phyloP scores from a whole-genome alignment of 768 basidiomycete genomes.

The Xanthoconium stramineum region DNA sequence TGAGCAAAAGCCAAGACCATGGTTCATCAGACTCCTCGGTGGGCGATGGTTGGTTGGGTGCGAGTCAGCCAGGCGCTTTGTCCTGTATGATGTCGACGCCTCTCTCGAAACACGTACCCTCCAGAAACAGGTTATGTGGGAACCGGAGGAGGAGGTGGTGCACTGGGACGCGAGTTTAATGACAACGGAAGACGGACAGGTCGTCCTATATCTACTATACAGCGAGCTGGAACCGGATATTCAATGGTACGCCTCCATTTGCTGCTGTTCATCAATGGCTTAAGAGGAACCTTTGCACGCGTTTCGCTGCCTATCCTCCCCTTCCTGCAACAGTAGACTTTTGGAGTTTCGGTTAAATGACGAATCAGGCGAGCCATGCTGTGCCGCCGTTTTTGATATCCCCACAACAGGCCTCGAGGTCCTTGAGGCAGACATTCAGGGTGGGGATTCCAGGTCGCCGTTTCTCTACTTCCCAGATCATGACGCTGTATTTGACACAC shows the following conservation, averaged over 20 bases:
- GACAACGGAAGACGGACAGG: not conserved
- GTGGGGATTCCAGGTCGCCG: not conserved
- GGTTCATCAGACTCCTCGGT: too few relatives aligned
- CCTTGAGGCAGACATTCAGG: not conserved
- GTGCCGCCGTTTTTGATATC: not conserved
- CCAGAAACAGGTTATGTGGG: not conserved
- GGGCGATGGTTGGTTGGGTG: slow-evolving; percentile 1
- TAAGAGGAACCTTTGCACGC: too few relatives aligned
- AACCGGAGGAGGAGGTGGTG: not conserved
- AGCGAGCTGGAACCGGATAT: too few relatives aligned
- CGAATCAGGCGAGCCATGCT: not conserved
- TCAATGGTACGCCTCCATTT: not conserved
- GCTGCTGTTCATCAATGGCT: too few relatives aligned
- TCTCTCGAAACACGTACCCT: too few relatives aligned
- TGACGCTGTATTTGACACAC: not conserved
- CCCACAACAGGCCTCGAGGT: not conserved
- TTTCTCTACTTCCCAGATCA: not conserved
- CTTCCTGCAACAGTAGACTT: not conserved
- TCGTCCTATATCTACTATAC: not conserved
- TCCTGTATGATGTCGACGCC: not conserved
- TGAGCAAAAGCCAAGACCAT: not conserved
- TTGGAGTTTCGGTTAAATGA: not conserved
- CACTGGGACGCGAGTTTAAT: not conserved
- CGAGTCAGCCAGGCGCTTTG: not conserved
- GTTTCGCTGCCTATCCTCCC: not conserved